Percentiles rank a stretch among this genome's conserved stretches.
Evolutionary conservation across 2,329 filamentous ascomycete genomes (phyloP).

Genomic region (Aspergillus floridensis): DNA sequence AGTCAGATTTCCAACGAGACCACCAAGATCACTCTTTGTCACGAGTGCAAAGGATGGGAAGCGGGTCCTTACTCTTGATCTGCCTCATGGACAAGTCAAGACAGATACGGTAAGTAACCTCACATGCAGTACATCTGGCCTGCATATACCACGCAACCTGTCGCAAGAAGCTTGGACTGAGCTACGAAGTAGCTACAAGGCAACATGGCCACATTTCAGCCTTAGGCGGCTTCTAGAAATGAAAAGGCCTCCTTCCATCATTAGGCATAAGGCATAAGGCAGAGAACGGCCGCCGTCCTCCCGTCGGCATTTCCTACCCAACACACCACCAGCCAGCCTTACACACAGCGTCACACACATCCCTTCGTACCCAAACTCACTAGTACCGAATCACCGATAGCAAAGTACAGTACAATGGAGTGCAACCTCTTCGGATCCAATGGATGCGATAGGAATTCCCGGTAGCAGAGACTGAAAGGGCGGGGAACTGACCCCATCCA

Average conservation of each 20-base stretch:
- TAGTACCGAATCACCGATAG: not conserved
- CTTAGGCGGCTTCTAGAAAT: slow-evolving; percentile 1
- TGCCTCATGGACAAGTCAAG: not conserved
- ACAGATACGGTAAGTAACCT: not conserved
- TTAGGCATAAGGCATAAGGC: not conserved
- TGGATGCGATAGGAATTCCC: not conserved
- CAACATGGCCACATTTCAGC: not conserved
- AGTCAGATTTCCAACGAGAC: not conserved
- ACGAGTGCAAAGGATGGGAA: not conserved
- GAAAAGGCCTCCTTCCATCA: not conserved
- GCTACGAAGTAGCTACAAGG: not conserved
- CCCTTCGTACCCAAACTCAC: not conserved
- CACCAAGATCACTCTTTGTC: not conserved
- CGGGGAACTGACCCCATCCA: not conserved
- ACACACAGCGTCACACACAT: not conserved
- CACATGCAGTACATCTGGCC: not conserved
- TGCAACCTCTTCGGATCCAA: not conserved
- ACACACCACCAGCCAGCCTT: slow-evolving; percentile 1
- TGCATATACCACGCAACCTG: not conserved
- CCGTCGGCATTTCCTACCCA: not conserved
- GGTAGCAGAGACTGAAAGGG: not conserved
- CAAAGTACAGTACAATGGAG: not conserved
- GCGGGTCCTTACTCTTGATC: not conserved
- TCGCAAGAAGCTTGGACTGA: not conserved
- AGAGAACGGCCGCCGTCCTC: not conserved